Base-by-base conservation (phyloP, 768 basidiomycete species). In the Hemileccinum impolitum region DNA sequence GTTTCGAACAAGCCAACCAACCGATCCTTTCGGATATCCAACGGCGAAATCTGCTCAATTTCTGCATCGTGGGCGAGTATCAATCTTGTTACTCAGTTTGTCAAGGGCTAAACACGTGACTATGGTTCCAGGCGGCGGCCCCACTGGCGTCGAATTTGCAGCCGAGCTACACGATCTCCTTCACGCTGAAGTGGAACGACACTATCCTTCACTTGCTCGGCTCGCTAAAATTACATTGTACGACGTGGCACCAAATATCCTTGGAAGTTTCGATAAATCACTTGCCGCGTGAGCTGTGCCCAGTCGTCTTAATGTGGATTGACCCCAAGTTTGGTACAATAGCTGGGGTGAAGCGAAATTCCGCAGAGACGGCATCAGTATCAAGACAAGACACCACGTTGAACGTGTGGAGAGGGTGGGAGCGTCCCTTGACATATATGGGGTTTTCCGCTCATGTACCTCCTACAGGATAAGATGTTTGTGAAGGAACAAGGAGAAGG, bases 1-100 rank as follows among this genome's bases (percentile, higher is more conserved):
- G 85, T 62, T 90, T 94, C 50, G 91, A 94, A 61, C 87, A 90
- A 59, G 92, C 92, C 3, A 85, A 83, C 56, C 85, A 90, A 56
- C 92, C 91, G 0, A 82, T 76, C 2, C 70, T 90, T 13, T 80
- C 86, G 1, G 90, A 91, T 49, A 69, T 78, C 34, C 82, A 94
- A 55, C 80, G 88, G 42, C 72, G 82, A 47, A 82, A 84, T 51
- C 69, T 94, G 12, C 78, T 94, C 19, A 84, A 90, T 53, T 94
- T 94, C 61, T 91, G 89, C 52, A 81, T 94, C 41, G 90, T 93
- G 40, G 93, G 92, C 70, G 68, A 59, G 79, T 66, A 34, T 2
- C 6, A n/a, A 43, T 54, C 15, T 32, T n/a, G 17, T 50, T 30
- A n/a, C 23, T 25, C 39, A 12, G 6, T 23, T 45, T 42, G 47